Evolutionary conservation across 352 stramenopile species (phyloP).

Genomic region (Phytophthora palmivora): DNA sequence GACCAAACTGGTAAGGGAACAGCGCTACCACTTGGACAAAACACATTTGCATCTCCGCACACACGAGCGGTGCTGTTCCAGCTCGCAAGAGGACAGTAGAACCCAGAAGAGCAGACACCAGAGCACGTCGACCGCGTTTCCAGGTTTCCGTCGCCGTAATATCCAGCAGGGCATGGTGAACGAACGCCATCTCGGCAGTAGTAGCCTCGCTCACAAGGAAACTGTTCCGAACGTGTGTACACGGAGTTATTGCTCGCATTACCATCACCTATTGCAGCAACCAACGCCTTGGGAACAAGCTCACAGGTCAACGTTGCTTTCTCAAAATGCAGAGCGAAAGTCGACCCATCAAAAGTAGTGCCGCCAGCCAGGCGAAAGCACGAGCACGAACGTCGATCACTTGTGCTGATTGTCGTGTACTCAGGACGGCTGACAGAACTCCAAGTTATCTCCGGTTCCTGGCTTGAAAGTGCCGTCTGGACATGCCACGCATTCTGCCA

Average conservation of each 20-base stretch:
- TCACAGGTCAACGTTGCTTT: slow-evolving; percentile 31
- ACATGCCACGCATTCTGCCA: slow-evolving; percentile 66
- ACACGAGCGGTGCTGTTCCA: slow-evolving; percentile 43
- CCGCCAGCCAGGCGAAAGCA: slow-evolving; percentile 72
- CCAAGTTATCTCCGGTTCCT: slow-evolving; percentile 44
- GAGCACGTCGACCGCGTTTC: slow-evolving; percentile 52
- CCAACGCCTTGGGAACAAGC: slow-evolving; percentile 27
- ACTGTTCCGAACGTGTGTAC: slow-evolving; percentile 53
- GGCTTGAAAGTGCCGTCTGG: slow-evolving; percentile 79
- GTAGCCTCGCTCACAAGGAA: slow-evolving; percentile 67
- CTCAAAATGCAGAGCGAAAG: slow-evolving; percentile 51
- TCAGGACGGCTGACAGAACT: slow-evolving; percentile 52
- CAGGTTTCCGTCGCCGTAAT: slow-evolving; percentile 36
- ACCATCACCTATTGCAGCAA: slow-evolving; percentile 14
- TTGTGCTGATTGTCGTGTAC: slow-evolving; percentile 48
- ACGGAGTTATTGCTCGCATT: slow-evolving; percentile 33
- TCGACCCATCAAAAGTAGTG: slow-evolving; percentile 34
- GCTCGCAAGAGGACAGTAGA: slow-evolving; percentile 69
- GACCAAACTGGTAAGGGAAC: slow-evolving; percentile 55
- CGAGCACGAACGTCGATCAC: slow-evolving; percentile 60
- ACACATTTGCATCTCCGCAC: slow-evolving; percentile 51
- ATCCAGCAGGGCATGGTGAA: slow-evolving; percentile 60
- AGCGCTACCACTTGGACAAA: slow-evolving; percentile 69
- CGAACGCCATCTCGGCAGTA: slow-evolving; percentile 62
- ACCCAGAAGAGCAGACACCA: slow-evolving; percentile 56